Percentiles rank a stretch among this genome's conserved stretches.
Evolutionary conservation across 148 eudicot species (phyloP).

Genomic region (Rhododendron kiyosumense): DNA sequence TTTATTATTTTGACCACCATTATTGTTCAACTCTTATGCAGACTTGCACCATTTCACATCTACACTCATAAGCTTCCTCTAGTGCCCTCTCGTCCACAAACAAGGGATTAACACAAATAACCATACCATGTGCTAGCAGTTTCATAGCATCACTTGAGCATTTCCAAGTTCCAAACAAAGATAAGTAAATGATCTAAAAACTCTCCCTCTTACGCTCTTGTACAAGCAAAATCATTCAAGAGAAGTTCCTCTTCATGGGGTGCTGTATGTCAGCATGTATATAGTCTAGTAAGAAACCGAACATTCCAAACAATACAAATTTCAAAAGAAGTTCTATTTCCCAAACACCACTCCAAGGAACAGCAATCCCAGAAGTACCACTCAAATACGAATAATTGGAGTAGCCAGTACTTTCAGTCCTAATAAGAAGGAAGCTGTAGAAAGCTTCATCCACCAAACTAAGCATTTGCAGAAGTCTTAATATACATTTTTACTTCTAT

Average conservation of each 20-base stretch:
- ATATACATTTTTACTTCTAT: neutral
- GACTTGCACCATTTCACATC: neutral
- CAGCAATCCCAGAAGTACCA: neutral
- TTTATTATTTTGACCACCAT: neutral
- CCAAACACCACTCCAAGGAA: neutral
- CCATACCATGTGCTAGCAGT: neutral
- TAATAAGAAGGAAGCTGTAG: neutral
- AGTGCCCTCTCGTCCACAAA: neutral
- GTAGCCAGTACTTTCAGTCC: neutral
- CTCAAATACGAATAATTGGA: neutral
- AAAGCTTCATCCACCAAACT: neutral
- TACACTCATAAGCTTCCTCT: neutral
- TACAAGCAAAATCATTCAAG: neutral
- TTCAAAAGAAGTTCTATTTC: neutral
- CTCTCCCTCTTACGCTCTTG: neutral
- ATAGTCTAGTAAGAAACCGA: neutral
- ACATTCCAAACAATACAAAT: neutral
- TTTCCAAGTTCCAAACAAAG: neutral
- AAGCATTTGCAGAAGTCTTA: neutral
- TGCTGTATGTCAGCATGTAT: neutral
- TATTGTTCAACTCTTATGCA: neutral
- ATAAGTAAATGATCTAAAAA: neutral
- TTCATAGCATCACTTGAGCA: constrained; percentile 6
- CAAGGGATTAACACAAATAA: neutral
- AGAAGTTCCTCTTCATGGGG: neutral